phyloP scores from a whole-genome alignment of 1,284 basidiomycete species.

The Austropuccinia psidii region DNA sequence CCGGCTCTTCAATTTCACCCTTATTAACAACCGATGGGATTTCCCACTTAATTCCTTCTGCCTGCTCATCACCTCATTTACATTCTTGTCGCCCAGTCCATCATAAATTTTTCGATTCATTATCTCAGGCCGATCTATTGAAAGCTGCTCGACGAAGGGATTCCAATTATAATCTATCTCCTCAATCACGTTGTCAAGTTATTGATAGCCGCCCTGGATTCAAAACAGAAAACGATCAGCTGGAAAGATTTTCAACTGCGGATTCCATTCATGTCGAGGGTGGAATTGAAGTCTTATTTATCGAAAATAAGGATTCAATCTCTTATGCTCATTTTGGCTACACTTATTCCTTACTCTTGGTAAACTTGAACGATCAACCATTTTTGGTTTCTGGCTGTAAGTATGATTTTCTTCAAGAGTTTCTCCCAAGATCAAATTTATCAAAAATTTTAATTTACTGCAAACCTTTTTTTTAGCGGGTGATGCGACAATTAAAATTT shows the following conservation, averaged over 20 bases:
- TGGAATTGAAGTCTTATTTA: conserved; percentile 12
- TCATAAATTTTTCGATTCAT: conserved; percentile 37
- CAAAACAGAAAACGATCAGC: background rate
- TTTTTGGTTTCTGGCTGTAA: conserved; percentile 35
- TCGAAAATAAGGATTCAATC: conserved; percentile 16
- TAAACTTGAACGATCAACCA: conserved; percentile 27
- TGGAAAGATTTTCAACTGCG: conserved; percentile 2
- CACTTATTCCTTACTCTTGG: conserved; percentile 25
- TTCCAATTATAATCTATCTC: conserved; percentile 6
- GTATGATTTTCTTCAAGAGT: background rate
- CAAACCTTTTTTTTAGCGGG: conserved; percentile 4
- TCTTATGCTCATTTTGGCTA: conserved; percentile 37
- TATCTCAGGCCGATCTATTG: conserved; percentile 33
- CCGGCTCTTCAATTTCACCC: background rate
- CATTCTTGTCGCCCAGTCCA: conserved; percentile 8
- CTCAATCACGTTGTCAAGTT: background rate
- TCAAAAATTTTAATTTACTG: background rate
- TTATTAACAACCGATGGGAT: background rate
- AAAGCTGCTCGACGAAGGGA: conserved; percentile 32
- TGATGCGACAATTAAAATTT: conserved; percentile 35
- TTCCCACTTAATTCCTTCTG: background rate
- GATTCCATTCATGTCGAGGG: conserved; percentile 5
- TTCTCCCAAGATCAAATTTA: background rate
- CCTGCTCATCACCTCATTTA: background rate
- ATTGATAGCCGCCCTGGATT: background rate